Conservation (phyloP, 257 asterid species). For the Mitragyna speciosa region DNA sequence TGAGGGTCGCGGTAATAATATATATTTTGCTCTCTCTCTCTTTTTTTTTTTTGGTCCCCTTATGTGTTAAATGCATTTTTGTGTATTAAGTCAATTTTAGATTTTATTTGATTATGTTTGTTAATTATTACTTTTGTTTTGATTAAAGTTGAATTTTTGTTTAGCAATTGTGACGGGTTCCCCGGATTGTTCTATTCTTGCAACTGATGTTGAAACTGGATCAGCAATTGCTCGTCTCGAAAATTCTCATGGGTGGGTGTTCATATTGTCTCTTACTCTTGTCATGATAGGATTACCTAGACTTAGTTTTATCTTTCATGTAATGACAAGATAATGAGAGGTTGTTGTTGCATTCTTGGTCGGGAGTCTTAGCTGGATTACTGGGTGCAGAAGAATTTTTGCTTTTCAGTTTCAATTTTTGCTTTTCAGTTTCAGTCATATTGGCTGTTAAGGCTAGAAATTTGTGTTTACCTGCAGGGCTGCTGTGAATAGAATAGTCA, state of each 20-base stretch:
- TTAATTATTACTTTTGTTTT: constrained; percentile 4
- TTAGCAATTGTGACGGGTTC: constrained; percentile 88
- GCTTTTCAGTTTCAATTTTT: neutral
- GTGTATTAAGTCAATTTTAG: neutral
- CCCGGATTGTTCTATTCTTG: constrained; percentile 85
- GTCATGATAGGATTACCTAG: neutral
- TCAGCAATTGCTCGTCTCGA: constrained; percentile 60
- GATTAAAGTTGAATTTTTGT: constrained; percentile 13
- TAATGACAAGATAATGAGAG: neutral
- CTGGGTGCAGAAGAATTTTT: too few species aligned
- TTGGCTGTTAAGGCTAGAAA: constrained; percentile 11
- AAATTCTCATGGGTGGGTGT: constrained; percentile 76
- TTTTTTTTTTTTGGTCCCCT: too few species aligned
- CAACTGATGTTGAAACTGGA: constrained; percentile 91
- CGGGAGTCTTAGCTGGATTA: neutral
- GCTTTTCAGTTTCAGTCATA: neutral
- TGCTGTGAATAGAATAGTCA: constrained; percentile 68
- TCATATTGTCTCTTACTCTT: neutral
- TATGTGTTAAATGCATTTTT: neutral
- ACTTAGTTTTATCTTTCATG: neutral
- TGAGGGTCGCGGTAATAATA: constrained; percentile 69
- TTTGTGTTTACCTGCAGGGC: constrained; percentile 47
- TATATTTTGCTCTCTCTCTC: neutral
- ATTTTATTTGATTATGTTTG: neutral
- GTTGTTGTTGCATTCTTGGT: neutral